Percentiles rank a stretch among this genome's conserved stretches.
Evolutionary conservation across 2,329 filamentous ascomycete species (phyloP).

Genomic region (Arachnomyces sp.): DNA sequence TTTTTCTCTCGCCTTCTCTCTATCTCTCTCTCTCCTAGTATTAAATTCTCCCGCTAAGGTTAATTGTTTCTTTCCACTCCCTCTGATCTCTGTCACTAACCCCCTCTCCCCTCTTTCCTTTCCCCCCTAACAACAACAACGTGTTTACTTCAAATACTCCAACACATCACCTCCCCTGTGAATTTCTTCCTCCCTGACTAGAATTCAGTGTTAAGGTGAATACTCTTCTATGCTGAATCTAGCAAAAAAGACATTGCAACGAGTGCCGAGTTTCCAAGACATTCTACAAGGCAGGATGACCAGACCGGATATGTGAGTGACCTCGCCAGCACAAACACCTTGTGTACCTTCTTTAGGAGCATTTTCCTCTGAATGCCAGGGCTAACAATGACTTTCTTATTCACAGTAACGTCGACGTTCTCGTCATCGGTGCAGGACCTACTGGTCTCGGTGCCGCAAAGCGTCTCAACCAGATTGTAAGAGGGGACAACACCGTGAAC

Average conservation of each 20-base stretch:
- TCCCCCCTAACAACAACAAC: not conserved
- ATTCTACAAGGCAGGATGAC: constrained; percentile 40
- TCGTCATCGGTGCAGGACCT: constrained; percentile 95
- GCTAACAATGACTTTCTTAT: constrained; percentile 8
- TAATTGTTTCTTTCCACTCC: not conserved
- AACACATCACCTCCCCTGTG: constrained; percentile 14
- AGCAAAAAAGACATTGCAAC: constrained; percentile 35
- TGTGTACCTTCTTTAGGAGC: not conserved
- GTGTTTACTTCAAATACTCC: constrained; percentile 1
- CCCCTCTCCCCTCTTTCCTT: not conserved
- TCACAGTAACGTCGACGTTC: constrained; percentile 80
- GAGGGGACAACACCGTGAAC: constrained; percentile 22
- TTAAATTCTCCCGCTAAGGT: no score
- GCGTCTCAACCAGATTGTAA: constrained; percentile 90
- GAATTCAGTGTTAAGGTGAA: constrained; percentile 21
- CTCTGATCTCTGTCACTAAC: not conserved
- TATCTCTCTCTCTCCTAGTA: no score
- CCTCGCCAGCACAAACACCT: constrained; percentile 4
- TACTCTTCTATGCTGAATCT: constrained; percentile 34
- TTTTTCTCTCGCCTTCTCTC: no score
- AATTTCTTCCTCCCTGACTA: constrained; percentile 14
- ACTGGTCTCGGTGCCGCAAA: constrained; percentile 97
- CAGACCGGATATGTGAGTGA: constrained; percentile 37
- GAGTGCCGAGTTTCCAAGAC: constrained; percentile 38
- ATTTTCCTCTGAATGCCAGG: not conserved